Conservation (phyloP, 208 protist genomes). For the Trypanosoma theileri region DNA sequence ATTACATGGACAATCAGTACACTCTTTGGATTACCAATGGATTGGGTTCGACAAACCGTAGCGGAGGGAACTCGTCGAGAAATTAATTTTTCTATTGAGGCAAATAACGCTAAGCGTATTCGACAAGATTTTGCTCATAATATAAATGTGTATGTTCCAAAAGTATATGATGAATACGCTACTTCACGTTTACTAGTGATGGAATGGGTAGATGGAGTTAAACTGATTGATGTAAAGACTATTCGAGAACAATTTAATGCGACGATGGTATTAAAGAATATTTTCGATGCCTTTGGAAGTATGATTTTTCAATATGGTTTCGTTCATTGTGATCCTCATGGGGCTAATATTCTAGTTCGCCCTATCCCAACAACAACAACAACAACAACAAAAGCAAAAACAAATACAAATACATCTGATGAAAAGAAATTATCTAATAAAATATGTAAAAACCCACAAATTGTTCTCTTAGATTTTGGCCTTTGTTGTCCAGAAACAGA, state of each 20-base stretch:
- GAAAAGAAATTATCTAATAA: not conserved
- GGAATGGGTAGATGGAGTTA: conserved; percentile 92
- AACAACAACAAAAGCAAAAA: no score
- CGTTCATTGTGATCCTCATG: conserved; percentile 93
- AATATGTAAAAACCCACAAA: conserved; percentile 32
- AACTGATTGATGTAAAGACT: conserved; percentile 61
- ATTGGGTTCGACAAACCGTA: conserved; percentile 64
- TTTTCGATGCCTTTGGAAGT: conserved; percentile 89
- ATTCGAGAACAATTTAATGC: conserved; percentile 57
- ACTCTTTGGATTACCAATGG: conserved; percentile 76
- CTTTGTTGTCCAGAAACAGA: conserved; percentile 66
- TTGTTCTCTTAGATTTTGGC: conserved; percentile 84
- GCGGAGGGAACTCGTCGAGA: conserved; percentile 76
- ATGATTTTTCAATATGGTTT: conserved; percentile 95
- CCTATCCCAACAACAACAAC: conserved; percentile 9
- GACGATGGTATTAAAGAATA: conserved; percentile 43
- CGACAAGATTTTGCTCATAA: conserved; percentile 39
- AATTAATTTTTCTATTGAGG: conserved; percentile 85
- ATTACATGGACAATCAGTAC: conserved; percentile 60
- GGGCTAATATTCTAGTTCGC: conserved; percentile 91
- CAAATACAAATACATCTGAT: no score
- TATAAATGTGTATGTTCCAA: conserved; percentile 62
- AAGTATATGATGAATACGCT: conserved; percentile 54
- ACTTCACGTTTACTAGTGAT: conserved; percentile 82
- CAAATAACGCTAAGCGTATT: conserved; percentile 60